Evolutionary conservation across 805 yeast species (phyloP).

Genomic region (Candida xiaguanensis): DNA sequence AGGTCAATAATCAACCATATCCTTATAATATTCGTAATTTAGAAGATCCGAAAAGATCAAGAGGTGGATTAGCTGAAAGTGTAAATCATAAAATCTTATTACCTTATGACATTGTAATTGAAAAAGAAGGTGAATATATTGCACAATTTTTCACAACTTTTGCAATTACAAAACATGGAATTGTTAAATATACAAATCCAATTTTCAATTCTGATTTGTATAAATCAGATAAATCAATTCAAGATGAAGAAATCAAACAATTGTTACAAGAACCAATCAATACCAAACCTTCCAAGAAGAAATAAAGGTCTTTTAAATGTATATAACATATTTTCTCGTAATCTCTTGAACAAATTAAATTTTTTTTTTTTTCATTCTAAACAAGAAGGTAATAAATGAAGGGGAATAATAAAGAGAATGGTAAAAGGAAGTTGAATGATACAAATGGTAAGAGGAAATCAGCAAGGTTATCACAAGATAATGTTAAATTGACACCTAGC

Average conservation of each 20-base stretch:
- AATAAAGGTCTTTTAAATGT: conserved; percentile 16
- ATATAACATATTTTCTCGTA: no score
- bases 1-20: conserved; percentile 52
- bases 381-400: not conserved
- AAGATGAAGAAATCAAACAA: conserved; percentile 46
- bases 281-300: conserved; percentile 34
- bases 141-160: conserved; percentile 75
- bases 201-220: conserved; percentile 45
- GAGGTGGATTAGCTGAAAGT: conserved; percentile 74
- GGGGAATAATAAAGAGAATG: no score
- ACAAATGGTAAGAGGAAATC: conserved; percentile 1
- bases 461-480: conserved; percentile 1
- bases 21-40: conserved; percentile 66
- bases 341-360: no score
- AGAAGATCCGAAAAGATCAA: conserved; percentile 65
- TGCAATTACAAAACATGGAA: conserved; percentile 70
- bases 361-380: not conserved
- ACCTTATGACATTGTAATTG: conserved; percentile 66
- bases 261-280: conserved; percentile 52
- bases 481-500: conserved; percentile 5
- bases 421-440: not conserved
- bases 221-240: conserved; percentile 53
- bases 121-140: conserved; percentile 61
- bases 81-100: conserved; percentile 60
- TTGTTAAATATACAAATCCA: conserved; percentile 60